A percentile compares a stretch with the other conserved stretches of the same genome.
Evolutionary conservation across 805 yeast species (phyloP).

Genomic region (Pichia deserticola): DNA sequence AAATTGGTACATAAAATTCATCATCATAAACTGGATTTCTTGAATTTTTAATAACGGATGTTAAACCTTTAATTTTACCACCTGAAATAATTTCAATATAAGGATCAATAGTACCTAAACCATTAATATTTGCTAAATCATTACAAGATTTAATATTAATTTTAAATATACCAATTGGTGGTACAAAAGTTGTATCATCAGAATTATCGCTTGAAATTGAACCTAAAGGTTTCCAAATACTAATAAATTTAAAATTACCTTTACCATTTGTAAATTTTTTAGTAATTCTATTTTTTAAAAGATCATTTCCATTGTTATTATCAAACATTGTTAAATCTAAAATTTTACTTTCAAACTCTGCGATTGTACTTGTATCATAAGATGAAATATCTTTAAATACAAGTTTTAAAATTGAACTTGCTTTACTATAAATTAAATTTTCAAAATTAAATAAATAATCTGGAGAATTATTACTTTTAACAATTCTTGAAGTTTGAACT

Average conservation of each 20-base stretch:
- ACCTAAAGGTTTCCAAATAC: constrained; percentile 66
- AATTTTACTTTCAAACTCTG: constrained; percentile 41
- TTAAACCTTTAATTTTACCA: constrained; percentile 49
- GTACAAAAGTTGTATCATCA: constrained; percentile 35
- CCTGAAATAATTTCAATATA: constrained; percentile 54
- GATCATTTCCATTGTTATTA: constrained; percentile 26
- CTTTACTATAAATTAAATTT: constrained; percentile 52
- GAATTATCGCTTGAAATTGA: constrained; percentile 40
- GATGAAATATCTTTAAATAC: constrained; percentile 55
- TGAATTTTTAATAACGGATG: constrained; percentile 47
- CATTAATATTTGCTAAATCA: constrained; percentile 49
- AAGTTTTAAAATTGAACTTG: constrained; percentile 47
- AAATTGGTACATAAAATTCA: constrained; percentile 52
- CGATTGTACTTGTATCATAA: constrained; percentile 41
- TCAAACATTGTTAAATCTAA: constrained; percentile 42
- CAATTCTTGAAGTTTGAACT: constrained; percentile 49
- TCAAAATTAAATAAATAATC: constrained; percentile 61
- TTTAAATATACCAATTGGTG: constrained; percentile 64
- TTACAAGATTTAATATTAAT: constrained; percentile 48
- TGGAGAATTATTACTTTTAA: constrained; percentile 67
- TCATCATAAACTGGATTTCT: constrained; percentile 53
- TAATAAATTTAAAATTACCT: constrained; percentile 48
- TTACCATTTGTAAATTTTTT: constrained; percentile 37
- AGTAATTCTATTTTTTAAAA: constrained; percentile 38
- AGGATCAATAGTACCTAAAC: constrained; percentile 71